A percentile compares a stretch with the other conserved stretches of the same genome.
These are phyloP conservation scores for Claviceps lovelessii DNA, from an alignment of 2,329 filamentous ascomycete genomes.

Conservation along the genomic window DNA sequence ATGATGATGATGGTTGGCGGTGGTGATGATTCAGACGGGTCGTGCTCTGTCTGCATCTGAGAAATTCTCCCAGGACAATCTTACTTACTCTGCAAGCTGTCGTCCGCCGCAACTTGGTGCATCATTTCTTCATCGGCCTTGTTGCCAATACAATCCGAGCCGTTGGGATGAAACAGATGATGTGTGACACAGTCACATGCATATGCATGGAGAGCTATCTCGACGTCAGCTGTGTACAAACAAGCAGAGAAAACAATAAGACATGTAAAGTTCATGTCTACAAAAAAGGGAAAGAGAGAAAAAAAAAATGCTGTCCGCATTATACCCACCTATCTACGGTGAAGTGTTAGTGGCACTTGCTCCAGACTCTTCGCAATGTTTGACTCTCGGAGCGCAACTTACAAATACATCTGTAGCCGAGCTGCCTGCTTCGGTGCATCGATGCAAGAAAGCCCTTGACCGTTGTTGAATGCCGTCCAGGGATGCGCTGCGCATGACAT, in stretches of 20 bases:
- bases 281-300: neutral
- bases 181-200: conserved; percentile 56
- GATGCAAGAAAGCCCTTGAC: conserved; percentile 38
- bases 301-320: neutral
- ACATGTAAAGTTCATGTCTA: too few relatives aligned
- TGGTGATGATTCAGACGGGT: neutral
- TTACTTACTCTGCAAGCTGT: conserved; percentile 54
- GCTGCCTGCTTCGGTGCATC: conserved; percentile 28
- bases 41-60: neutral
- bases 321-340: conserved; percentile 3
- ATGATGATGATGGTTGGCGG: neutral
- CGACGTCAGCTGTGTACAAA: neutral
- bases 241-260: too few relatives aligned
- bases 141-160: conserved; percentile 43
- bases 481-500: conserved; percentile 42
- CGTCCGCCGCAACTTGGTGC: conserved; percentile 53
- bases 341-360: neutral
- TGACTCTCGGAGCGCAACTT: conserved; percentile 9
- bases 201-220: conserved; percentile 43
- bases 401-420: conserved; percentile 42
- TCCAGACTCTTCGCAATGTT: neutral
- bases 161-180: conserved; percentile 54
- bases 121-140: conserved; percentile 48
- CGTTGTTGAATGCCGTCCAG: conserved; percentile 43
- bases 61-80: neutral